Percentiles rank a stretch among this genome's conserved stretches.
phyloP scores from a whole-genome alignment of 2,329 filamentous ascomycete genomes.

The Tolypocladium ophioglossoides region DNA sequence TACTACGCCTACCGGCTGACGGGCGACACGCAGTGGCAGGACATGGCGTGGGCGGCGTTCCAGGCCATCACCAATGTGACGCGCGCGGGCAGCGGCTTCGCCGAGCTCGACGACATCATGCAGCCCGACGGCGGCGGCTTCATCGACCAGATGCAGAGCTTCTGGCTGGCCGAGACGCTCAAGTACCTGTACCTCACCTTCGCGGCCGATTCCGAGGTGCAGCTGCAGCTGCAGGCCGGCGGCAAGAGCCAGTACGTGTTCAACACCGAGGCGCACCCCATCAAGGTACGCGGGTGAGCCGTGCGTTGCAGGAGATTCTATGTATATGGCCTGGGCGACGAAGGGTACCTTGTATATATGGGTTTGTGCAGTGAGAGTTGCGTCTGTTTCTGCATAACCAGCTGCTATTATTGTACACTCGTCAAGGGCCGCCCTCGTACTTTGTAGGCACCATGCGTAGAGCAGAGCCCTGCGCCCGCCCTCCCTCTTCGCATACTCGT shows the following conservation, averaged over 20 bases:
- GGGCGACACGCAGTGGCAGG: conserved; percentile 63
- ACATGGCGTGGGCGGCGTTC: conserved; percentile 78
- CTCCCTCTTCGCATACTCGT: conserved; percentile 45
- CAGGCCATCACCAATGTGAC: conserved; percentile 54
- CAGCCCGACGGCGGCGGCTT: conserved; percentile 46
- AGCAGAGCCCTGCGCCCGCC: conserved; percentile 21
- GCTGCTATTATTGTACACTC: background rate
- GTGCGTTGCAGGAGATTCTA: background rate
- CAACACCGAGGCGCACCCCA: conserved; percentile 39
- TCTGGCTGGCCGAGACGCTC: conserved; percentile 78
- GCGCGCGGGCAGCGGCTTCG: conserved; percentile 55
- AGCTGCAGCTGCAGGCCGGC: conserved; percentile 38
- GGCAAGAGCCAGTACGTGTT: conserved; percentile 37
- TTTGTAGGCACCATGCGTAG: too few relatives aligned
- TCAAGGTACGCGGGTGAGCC: conserved; percentile 13
- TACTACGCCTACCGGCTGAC: conserved; percentile 84
- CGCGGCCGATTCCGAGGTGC: conserved; percentile 44
- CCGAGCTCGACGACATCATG: conserved; percentile 57
- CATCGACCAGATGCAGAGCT: conserved; percentile 70
- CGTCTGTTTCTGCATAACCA: background rate
- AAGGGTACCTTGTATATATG: background rate
- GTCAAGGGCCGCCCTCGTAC: background rate
- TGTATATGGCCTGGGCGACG: background rate
- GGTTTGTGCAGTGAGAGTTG: background rate
- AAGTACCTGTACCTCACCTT: conserved; percentile 75